Evolutionary conservation across 495 filamentous ascomycete genomes (phyloP).

Genomic region (Hypomontagnella monticulosa): DNA sequence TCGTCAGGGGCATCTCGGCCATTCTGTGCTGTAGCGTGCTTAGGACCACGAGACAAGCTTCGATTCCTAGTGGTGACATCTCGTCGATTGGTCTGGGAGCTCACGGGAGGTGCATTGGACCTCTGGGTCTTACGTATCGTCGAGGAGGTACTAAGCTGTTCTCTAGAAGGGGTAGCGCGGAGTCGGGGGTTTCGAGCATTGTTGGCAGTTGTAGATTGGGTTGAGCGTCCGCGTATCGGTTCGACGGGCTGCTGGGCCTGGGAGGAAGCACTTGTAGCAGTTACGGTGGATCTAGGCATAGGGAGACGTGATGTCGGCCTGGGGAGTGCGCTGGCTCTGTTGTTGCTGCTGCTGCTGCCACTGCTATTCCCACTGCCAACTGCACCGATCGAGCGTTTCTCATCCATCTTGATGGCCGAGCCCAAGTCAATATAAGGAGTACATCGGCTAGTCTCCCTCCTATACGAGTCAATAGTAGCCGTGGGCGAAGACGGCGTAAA

Average conservation of each 20-base stretch:
- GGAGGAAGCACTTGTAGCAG: conserved; percentile 4
- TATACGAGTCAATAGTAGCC: conserved; percentile 11
- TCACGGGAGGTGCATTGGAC: conserved; percentile 29
- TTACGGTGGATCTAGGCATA: conserved; percentile 41
- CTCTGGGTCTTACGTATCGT: conserved; percentile 38
- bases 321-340: conserved; percentile 39
- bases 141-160: conserved; percentile 47
- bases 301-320: conserved; percentile 47
- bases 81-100: conserved; percentile 28
- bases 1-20: conserved; percentile 24
- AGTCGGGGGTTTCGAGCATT: conserved; percentile 53
- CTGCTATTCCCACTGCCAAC: no score
- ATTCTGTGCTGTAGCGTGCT: conserved; percentile 23
- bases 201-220: conserved; percentile 14
- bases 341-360: no score
- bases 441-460: conserved; percentile 11
- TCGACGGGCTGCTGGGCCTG: conserved; percentile 18
- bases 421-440: conserved; percentile 16
- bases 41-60: conserved; percentile 27
- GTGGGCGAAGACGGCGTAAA: conserved; percentile 21
- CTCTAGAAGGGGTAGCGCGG: conserved; percentile 53
- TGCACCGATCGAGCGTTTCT: conserved; percentile 35
- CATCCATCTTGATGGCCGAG: conserved; percentile 48
- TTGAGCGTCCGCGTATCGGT: conserved; percentile 31
- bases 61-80: conserved; percentile 28